Conservation (phyloP, 1,284 basidiomycete genomes). For the Cutaneotrichosporon arboriforme region DNA sequence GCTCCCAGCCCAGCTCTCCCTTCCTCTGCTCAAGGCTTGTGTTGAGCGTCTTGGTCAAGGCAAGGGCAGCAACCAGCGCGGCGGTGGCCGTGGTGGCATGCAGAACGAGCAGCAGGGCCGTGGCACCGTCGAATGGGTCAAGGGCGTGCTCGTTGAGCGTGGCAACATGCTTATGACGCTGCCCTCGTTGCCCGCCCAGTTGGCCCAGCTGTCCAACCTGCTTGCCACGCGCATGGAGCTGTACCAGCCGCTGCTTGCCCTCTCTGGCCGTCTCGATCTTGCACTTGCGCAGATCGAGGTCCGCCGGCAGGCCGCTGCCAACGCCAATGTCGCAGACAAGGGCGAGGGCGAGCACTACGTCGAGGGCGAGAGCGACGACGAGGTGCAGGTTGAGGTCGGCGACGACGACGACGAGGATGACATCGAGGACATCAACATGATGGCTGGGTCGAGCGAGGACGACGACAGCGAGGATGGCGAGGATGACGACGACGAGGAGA, state of each 20-base stretch:
- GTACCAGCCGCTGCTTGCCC: constrained; percentile 75
- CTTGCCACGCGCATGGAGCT: constrained; percentile 72
- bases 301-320: constrained; percentile 47
- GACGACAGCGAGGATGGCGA: constrained; percentile 30
- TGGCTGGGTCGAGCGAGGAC: constrained; percentile 51
- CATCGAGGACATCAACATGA: constrained; percentile 58
- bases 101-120: constrained; percentile 81
- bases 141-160: constrained; percentile 77
- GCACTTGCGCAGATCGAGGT: constrained; percentile 90
- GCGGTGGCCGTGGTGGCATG: constrained; percentile 65
- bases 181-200: constrained; percentile 51
- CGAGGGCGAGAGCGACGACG: constrained; percentile 47
- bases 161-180: constrained; percentile 86
- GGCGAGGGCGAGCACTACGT: constrained; percentile 47
- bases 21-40: constrained; percentile 81
- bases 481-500: constrained; percentile 51
- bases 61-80: constrained; percentile 57
- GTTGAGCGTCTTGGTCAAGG: constrained; percentile 84
- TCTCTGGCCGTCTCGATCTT: constrained; percentile 86
- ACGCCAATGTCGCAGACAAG: constrained; percentile 32
- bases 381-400: constrained; percentile 60
- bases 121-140: constrained; percentile 81
- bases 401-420: constrained; percentile 59
- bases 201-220: constrained; percentile 77
- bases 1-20: constrained; percentile 80